Evolutionary conservation across 345 rosid species (phyloP), one percentile per base, ranked within the genome.

Genomic region (Barbarea vulgaris): DNA sequence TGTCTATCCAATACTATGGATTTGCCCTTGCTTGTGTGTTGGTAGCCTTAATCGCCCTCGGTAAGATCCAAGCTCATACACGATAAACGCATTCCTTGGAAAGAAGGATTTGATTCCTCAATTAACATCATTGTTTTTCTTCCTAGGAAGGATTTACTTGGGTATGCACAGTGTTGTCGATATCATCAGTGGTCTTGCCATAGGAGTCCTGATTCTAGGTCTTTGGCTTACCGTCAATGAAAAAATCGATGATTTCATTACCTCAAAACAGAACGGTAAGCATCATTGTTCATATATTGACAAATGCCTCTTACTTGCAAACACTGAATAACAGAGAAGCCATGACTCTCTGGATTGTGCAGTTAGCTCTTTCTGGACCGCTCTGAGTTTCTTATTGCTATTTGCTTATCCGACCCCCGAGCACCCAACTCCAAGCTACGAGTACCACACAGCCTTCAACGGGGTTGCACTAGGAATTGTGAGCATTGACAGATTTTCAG

Each of bases 341-440:
- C 17, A 27, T 78, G 61, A 41, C 60, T 18, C 56, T 31, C 24
- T 46, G 28, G 12, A 69, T 67, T 55, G 67, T 87, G 86, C 89
- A 95, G 99, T 93, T 75, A 88, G 84, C 48, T 81, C 87, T 60
- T 95, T 95, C 79, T 95, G 99, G 98, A 87, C 87, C 0, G 86
- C 85, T 63, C 77, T 95, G 36, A 90, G 99, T 85, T 85, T 95
- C 81, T 72, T 95, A 72, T 79, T 95, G 77, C 94, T 92, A 62
- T 95, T 95, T 82, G 99, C 99, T 67, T 95, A 95, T 80, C 99
- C 99, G 8, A 92, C 89, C 33, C 99, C 99, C 0, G 97, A 92
- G 83, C 24, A 83, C 60, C 93, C 98, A 63, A 92, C 98, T 62
- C 99, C 99, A 73, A 95, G 99, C 80, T 95, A 85, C 66, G 98